Base-by-base conservation (phyloP, 345 rosid species). In the Citrus glauca region DNA sequence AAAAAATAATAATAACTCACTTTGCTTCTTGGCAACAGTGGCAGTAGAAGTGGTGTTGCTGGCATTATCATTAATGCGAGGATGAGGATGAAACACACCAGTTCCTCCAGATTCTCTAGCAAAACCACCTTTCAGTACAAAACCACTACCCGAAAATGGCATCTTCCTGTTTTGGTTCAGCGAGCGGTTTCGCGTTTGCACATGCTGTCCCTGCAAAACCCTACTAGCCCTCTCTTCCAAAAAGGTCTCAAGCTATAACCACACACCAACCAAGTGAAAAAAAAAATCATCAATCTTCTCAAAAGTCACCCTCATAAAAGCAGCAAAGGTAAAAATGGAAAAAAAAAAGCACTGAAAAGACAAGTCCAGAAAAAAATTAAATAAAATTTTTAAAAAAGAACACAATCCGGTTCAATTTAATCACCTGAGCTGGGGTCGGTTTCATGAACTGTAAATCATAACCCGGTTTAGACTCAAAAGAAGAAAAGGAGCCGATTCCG, bases 31-130 rank as follows among this genome's bases (percentile, higher is more conserved):
- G 19, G 61, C 30, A 59, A 69, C 79, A 72, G 19, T 57, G 69
- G 69, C 28, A 76, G 45, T 13, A 28, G 60, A n/a, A 28, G 69
- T 35, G 22, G 72, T 7, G 16, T 22, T 30, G 35, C 73, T 37
- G 37, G 77, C 71, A 28, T 62, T 73, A 45, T 76, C 78, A 14
- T 63, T 74, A 48, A 83, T 48, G 59, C 88, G 86, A 33, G 91
- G 90, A 79, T 87, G 90, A 60, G 91, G 90, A 78, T 87, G 90
- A 64, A 89, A 89, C 79, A 89, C 91, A 22, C 91, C 88, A 6
- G 91, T 89, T 9, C 91, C 91, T 16, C 87, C 84, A 10, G 83
- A 84, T 59, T 82, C 87, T 76, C 83, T 87, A 78, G 28, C 65
- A 35, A 69, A 57, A 73, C 83, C 83, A 25, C 77, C 78, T 25